Conservation (phyloP, 805 yeast species). For the Starmerella floricola region DNA sequence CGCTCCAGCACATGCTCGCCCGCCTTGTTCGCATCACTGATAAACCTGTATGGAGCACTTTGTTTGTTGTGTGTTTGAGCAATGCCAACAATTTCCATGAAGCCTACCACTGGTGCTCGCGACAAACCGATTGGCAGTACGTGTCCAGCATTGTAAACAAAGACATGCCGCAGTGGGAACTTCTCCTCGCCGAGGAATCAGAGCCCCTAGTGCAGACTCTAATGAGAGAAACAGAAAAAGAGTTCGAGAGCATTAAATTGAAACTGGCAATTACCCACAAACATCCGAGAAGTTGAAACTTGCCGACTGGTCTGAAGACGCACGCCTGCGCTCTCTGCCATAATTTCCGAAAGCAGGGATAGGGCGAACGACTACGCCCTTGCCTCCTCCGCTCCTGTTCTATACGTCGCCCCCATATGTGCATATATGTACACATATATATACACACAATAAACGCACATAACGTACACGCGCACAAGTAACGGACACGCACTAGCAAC, state of each 20-base stretch:
- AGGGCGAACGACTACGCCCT: no score
- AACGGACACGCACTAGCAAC: no score
- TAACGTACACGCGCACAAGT: no score
- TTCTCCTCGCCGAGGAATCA: neutral
- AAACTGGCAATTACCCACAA: no score
- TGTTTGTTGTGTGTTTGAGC: constrained; percentile 6
- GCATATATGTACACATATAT: no score
- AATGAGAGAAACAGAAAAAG: constrained; percentile 6
- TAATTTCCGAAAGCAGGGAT: no score
- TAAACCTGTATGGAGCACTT: neutral
- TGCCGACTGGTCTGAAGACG: no score
- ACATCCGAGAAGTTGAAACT: no score
- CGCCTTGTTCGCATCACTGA: neutral
- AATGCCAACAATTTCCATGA: constrained; percentile 10
- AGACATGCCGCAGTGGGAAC: constrained; percentile 10
- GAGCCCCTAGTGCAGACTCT: neutral
- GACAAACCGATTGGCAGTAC: neutral
- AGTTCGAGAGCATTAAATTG: neutral
- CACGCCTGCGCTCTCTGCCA: no score
- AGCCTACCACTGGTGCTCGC: constrained; percentile 3
- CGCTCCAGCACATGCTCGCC: constrained; percentile 7
- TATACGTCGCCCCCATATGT: no score
- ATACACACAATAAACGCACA: no score
- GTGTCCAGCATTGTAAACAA: constrained; percentile 1
- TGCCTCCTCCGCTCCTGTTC: no score